Base-by-base conservation (phyloP, 257 asterid genomes). In the Solanum microdontum region DNA sequence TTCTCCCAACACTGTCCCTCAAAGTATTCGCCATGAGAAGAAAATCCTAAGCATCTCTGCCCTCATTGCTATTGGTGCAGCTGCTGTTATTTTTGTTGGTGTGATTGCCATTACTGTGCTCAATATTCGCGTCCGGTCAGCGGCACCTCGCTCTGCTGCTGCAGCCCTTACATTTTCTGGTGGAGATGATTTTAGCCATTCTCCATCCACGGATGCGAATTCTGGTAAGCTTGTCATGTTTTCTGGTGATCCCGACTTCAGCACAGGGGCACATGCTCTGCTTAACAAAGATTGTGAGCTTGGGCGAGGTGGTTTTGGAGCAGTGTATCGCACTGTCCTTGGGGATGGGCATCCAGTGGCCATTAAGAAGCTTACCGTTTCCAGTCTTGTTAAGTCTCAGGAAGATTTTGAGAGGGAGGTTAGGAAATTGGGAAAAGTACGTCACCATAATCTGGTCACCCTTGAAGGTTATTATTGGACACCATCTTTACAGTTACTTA, bases 401-500 rank as follows among this genome's bases (percentile, higher is more conserved):
- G 97, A 93, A 26, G 97, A 95, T 88, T 96, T 96, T 33, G 99
- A 95, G 84, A 91, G 96, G 91, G 98, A 93, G 89, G 95, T 95
- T 32, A 90, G 91, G 84, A 94, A 90, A 79, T 83, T 96, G 86
- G 98, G 94, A 62, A 95, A 92, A 88, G 92, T 93, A 7, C 90
- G 77, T 37, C 99, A 96, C 76, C 84, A 79, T 23, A 95, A 96
- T 84, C 93, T 96, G 7, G 97, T 96, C 28, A 85, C 92, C 48
- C 95, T 96, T 11, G 97, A 94, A 36, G 99, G 99, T 69, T 96
- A 96, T 87, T 96, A 96, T 89, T 96, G 99, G 99, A 95, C 98
- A 39, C 94, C 96, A 32, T 94, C 98, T 0, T 89, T 95, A 23
- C 99, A 96, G 90, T 98, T 96, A 87, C 96, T 96, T 73, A 96